Base-by-base conservation (phyloP, 495 filamentous ascomycete genomes). In the Daldinia bambusicola region DNA sequence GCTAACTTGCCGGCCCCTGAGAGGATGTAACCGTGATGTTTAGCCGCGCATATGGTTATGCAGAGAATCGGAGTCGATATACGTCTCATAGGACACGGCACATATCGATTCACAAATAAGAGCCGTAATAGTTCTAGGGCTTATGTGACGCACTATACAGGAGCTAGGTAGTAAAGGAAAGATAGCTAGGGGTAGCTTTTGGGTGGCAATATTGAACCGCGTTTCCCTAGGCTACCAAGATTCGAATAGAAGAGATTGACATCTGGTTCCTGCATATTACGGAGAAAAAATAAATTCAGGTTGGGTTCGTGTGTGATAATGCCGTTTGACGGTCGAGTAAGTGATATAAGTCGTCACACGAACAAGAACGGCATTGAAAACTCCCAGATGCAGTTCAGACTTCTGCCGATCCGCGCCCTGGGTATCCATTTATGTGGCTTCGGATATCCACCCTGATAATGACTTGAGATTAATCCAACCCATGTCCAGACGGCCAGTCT, bases 21-120 rank as follows among this genome's bases (percentile, higher is more conserved):
- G 55, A 55, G 65, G 63, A 73, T 73, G 70, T 66, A 69, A 73
- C 70, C n/a, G 66, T 73, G 66, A 73, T 62, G 22, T 66, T 73
- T 73, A 73, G 70, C 66, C 70, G 65, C 57, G 70, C 65, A 69
- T 67, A 43, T 51, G 63, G 56, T 73, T 66, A 61, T 73, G 66
- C 65, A 73, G 43, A 50, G 51, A 73, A 73, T 73, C 65, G 70
- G 65, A 58, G 65, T 43, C 57, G 59, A 34, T 64, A 64, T 51
- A 61, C 65, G 61, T 72, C 59, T 65, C 51, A 69, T 61, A 59
- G 36, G 61, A 61, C 38, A 69, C 55, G 55, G 55, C 70, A 65
- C 61, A 72, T 65, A 64, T 32, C 45, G 61, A 20, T 68, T n/a
- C 48, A 51, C 60, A 68, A 31, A 36, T 50, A 48, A 56, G 53